Percentiles rank a stretch among this genome's conserved stretches.
phyloP scores from a whole-genome alignment of 1,284 basidiomycete species.

The Cryptococcus maquisensis region DNA sequence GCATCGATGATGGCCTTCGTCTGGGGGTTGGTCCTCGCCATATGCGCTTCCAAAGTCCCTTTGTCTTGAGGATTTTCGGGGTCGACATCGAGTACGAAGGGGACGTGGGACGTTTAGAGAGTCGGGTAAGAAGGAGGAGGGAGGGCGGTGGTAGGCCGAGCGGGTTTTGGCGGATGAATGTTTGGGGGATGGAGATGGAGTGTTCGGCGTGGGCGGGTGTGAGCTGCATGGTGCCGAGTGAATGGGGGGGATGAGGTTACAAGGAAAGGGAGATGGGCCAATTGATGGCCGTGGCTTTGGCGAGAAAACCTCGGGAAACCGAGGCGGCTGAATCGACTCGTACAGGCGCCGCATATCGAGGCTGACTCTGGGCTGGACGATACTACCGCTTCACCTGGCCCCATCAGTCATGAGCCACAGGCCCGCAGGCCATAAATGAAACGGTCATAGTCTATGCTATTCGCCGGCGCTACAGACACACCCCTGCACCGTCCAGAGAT shows the following conservation, averaged over 20 bases:
- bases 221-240: slow-evolving; percentile 48
- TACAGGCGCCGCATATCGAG: too few relatives aligned
- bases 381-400: too few relatives aligned
- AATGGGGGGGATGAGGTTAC: not conserved
- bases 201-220: slow-evolving; percentile 49
- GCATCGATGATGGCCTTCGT: slow-evolving; percentile 34
- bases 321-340: too few relatives aligned
- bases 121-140: slow-evolving; percentile 29
- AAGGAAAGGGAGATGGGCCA: not conserved
- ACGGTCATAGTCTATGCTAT: too few relatives aligned
- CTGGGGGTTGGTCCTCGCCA: slow-evolving; percentile 48
- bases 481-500: too few relatives aligned
- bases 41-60: slow-evolving; percentile 37
- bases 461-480: too few relatives aligned
- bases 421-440: too few relatives aligned
- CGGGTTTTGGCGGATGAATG: slow-evolving; percentile 48
- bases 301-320: too few relatives aligned
- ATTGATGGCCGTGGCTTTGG: too few relatives aligned
- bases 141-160: slow-evolving; percentile 51
- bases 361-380: too few relatives aligned
- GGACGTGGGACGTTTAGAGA: slow-evolving; percentile 51
- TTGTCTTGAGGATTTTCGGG: slow-evolving; percentile 8
- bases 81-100: slow-evolving; percentile 47
- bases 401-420: too few relatives aligned
- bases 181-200: slow-evolving; percentile 43